Evolutionary conservation across 148 eudicot genomes (phyloP), one percentile per base, ranked within the genome.

Genomic region (Heliosperma pusillum): DNA sequence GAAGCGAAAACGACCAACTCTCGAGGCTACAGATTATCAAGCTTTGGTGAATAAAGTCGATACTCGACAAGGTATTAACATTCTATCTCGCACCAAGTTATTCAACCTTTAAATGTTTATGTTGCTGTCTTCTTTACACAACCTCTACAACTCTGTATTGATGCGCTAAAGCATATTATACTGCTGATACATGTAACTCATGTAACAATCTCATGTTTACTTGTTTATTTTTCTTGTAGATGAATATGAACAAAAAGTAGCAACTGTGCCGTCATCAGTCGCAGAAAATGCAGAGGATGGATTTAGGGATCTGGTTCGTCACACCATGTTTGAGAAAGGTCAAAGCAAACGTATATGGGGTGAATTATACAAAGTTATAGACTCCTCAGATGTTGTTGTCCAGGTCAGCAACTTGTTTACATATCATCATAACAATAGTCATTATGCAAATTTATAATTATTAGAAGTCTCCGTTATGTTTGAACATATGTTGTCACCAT

Each of bases 311-410:
- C 82, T 92, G 79, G 99, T 90, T 74, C 86, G 99, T 45, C 97
- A 95, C 78, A 89, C 82, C 13, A 89, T 95, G 97, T 95, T 95
- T 80, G 99, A 92, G 82, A 95, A 95, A 80, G 97, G 99, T 77
- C 97, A 95, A 87, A 95, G 99, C 80, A 95, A 92, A 79, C 96
- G 97, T n/a, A 92, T 95, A 83, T 95, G 99, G 99, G 94, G 99
- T 77, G 97, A 95, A 84, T 93, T 95, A 45, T 95, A 95, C 87
- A 95, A 95, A 90, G 99, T 95, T 9, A 82, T 95, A 42, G 99
- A 95, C 80, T 95, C 99, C 40, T 95, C 97, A 10, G 99, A 95
- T 82, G 99, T 92, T 82, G 93, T 95, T 83, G 88, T 95, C 69
- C 99, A 95, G 93, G 98, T 93, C 25, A 33, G 93, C 17, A 65